Evolutionary conservation across 2,329 filamentous ascomycete species (phyloP), one percentile per base, ranked within the genome.

Genomic region (Cercospora sp.): DNA sequence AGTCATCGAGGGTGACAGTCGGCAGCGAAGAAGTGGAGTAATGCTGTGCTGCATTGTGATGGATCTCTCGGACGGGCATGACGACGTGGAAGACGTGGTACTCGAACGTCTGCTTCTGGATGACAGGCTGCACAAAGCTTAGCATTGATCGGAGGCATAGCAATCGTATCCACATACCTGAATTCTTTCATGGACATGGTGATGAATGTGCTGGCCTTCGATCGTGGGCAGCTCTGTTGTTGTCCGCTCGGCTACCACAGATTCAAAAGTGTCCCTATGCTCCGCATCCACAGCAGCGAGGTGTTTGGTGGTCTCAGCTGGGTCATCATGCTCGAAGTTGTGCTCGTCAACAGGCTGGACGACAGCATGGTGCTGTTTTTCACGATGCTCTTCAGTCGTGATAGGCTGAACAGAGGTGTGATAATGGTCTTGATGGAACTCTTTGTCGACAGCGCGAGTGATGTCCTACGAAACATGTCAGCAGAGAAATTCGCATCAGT

Each of bases 401-500:
- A 92, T 80, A 0, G 89, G 89, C 78, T 92, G 90, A 1, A 91
- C 81, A 0, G 87, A 88, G 59, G 88, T 90, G 77, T 92, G 89
- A 77, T 91, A 88, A 74, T 92, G 90, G 69, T 91, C 87, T 76
- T 91, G 89, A 76, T 92, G 89, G 5, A 91, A 81, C 73, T 92
- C 90, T 72, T 86, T 86, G 76, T 92, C 88, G 28, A 70, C 63
- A 28, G 66, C 69, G 37, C 66, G 66, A 40, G 66, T 71, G 63
- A 71, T 59, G 32, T 69, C 61, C 58, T 69, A 30, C 2, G 28
- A 2, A 12, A 12, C 3, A 18, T 12, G 63, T 66, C 49, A 66
- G 57, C 28, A 18, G 4, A 30, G 12, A 4, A 2, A n/a, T n/a
- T 10, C 3, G 13, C 28, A 1, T n/a, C 10, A 37, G n/a, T n/a